Evolutionary conservation across 345 rosid genomes (phyloP).

Genomic region (Salix koriyanagi): DNA sequence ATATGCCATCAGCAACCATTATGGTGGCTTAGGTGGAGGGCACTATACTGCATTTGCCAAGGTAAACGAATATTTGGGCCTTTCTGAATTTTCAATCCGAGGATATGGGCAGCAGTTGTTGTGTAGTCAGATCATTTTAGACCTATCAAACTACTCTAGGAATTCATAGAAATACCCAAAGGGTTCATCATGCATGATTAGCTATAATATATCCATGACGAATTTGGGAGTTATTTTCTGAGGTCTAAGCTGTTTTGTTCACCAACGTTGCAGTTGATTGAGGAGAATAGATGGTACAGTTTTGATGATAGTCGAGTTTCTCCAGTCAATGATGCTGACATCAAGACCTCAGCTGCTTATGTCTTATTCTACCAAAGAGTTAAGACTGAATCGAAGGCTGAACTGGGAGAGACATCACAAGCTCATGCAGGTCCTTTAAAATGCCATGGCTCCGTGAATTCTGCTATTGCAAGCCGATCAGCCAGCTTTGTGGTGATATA

Average conservation of each 20-base stretch:
- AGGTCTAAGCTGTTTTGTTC: not conserved
- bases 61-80: constrained; percentile 34
- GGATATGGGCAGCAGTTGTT: not conserved
- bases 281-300: constrained; percentile 86
- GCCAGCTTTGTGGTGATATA: not conserved
- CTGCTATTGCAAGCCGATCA: not conserved
- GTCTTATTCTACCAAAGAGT: constrained; percentile 82
- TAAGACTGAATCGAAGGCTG: constrained; percentile 21
- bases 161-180: not conserved
- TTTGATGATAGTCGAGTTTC: constrained; percentile 81
- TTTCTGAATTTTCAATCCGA: not conserved
- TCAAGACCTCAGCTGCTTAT: constrained; percentile 81
- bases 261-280: constrained; percentile 57
- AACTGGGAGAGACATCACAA: constrained; percentile 32
- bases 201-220: not conserved
- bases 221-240: not conserved
- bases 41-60: constrained; percentile 92
- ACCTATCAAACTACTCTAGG: not conserved
- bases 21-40: constrained; percentile 91
- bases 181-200: not conserved
- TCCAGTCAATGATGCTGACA: constrained; percentile 53
- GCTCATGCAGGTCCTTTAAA: constrained; percentile 23
- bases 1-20: constrained; percentile 90
- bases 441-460: not conserved
- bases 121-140: not conserved